Evolutionary conservation across 164 flowering plant genomes (phyloP), one percentile per base, ranked within the genome.

Genomic region (Piper longum): DNA sequence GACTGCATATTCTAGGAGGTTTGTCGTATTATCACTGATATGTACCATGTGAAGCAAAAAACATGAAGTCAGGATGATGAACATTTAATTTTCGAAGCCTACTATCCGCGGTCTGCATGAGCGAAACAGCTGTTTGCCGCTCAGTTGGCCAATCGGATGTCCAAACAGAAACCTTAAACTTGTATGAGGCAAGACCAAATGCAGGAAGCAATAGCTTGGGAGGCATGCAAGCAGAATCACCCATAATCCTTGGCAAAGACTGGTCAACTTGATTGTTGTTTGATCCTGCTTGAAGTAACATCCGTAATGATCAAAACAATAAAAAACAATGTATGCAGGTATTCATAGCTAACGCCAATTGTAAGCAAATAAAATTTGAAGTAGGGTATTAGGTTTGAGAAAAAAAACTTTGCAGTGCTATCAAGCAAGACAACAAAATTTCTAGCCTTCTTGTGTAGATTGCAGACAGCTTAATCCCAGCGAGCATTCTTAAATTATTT

Each of bases 131-230:
- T 66, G 70, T 79, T 63, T 80, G 79, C 51, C 65, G 63, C 56
- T 85, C 90, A 14, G 72, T 9, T n/a, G 59, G 63, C 19, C 77
- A 83, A 62, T 61, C 60, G 0, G 84, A 74, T 41, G 71, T 74
- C 80, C 83, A 72, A 54, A 83, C 69, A 12, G 96, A 80, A 63
- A 77, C 78, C 58, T 71, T 78, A 45, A 83, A 72, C 76, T 88
- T 88, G 71, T 86, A 83, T 36, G 85, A 80, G 63, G 88, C 89
- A 67, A 88, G 89, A 18, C 83, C 96, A 73, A 86, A 83, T 16
- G 76, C 76, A 4, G 87, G 87, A 57, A 88, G 66, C 13, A 78
- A 66, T 41, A 88, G 64, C 70, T 63, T 85, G 41, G 78, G 52
- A 56, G 79, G 68, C 56, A 67, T 59, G 63, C 71, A 72, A 57